Evolutionary conservation across 1,284 basidiomycete genomes (phyloP), one percentile per base, ranked within the genome.

Genomic region (Peniophora sp.): DNA sequence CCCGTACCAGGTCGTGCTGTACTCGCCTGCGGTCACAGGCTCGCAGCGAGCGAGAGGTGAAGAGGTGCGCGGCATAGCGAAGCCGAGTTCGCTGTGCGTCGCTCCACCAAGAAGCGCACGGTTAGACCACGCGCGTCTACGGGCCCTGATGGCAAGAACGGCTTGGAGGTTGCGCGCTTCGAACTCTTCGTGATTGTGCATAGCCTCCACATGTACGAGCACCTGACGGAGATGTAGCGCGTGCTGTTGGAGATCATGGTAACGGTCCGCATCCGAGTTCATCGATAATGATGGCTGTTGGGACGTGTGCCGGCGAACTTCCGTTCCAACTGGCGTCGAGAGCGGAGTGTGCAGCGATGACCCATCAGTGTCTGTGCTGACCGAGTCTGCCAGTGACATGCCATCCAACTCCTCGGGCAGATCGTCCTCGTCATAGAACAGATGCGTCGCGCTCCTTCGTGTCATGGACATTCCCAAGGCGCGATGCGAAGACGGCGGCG

Each of bases 331-430:
- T 50, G 52, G 52, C 2, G 52, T 59, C 14, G 54, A 48, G 9
- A 76, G 72, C 3, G 72, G 79, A 0, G 79, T 81, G 54, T 79
- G 79, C 11, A 81, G 62, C 0, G 76, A 79, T 45, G 74, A 79
- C 2, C 73, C 76, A 55, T 81, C 80, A 0, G 75, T 76, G 47
- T 76, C 77, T 3, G 74, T 75, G 44, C 64, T 65, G 34, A 53
- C 50, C 34, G 60, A 62, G 18, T 61, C 58, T 23, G 62, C 54
- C 3, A 64, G 52, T 11, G 62, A 63, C 3, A 55, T 43, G 35
- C 50, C 56, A 24, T 56, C 60, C 22, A 59, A 62, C 37, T 67
- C 68, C 15, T 62, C 64, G 9, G 39, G 20, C 20, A 60, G 60
- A 32, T 60, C 59, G 22, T 59, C 58, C 2, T 67, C 68, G 24